Evolutionary conservation across 75 land plant genomes (phyloP), one percentile per base, ranked within the genome.

Genomic region (Picea glauca): DNA sequence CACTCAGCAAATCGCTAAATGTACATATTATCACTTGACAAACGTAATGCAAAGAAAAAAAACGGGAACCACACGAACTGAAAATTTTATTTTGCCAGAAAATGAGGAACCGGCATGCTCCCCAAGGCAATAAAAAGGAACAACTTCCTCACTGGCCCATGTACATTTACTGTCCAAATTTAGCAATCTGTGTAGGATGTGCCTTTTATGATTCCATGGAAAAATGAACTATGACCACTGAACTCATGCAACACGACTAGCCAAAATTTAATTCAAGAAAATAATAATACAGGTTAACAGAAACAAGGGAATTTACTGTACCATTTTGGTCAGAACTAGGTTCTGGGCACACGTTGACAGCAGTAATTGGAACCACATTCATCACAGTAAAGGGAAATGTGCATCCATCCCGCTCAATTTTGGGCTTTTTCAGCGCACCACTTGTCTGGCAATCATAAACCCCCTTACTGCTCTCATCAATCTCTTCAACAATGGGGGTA

Each of bases 401-500:
- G 56, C 56, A 50, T 26, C 56, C 76, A 13, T 26, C 31, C 59
- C 56, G 59, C 30, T 50, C 63, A 62, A 62, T 73, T 3, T 54
- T 23, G 0, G 58, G 17, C 35, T 4, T 30, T 17, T 72, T 72
- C 35, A 23, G 58, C 50, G 2, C 35, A 46, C 32, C 60, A 13
- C 59, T 4, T 75, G 30, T 50, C 60, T 57, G 26, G 54, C 59
- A 54, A 40, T 20, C 43, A 32, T 38, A 17, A 50, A 46, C 2
- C 40, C 75, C 63, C 20, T 23, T 62, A 13, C 23, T 21, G 50
- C 2, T 73, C 75, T 38, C 43, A 73, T 26, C 43, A 5, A 38
- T 73, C 15, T 54, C 58, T 73, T 73, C 58, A 54, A 54, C 75
- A 50, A 54, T 46, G 58, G 58, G 58, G 15, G 75, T 73, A 9